Conservation (phyloP, 805 yeast species). For the Torulaspora quercuum region DNA sequence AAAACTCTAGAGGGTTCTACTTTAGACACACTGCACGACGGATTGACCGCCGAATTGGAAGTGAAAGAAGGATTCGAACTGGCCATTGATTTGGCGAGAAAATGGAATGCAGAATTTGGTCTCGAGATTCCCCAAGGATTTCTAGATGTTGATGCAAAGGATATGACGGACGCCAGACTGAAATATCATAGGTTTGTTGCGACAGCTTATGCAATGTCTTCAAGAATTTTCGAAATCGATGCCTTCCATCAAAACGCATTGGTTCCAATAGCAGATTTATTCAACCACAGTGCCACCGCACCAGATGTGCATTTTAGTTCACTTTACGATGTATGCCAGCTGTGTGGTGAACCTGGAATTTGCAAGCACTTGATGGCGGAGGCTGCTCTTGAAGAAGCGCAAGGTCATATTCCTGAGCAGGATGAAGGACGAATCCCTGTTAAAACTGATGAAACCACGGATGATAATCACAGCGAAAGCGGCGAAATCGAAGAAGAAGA, state of each 20-base stretch:
- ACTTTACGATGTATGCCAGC: slow-evolving; percentile 48
- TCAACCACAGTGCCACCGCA: slow-evolving; percentile 60
- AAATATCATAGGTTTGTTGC: slow-evolving; percentile 52
- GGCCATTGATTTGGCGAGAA: slow-evolving; percentile 37
- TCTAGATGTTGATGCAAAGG: slow-evolving; percentile 30
- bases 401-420: slow-evolving; percentile 19
- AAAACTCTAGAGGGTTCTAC: slow-evolving; percentile 52
- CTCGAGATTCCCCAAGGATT: slow-evolving; percentile 31
- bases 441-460: too few species aligned
- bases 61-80: slow-evolving; percentile 39
- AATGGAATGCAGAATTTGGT: slow-evolving; percentile 34
- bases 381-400: slow-evolving; percentile 10
- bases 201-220: slow-evolving; percentile 57
- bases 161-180: slow-evolving; percentile 21
- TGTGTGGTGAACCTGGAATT: slow-evolving; percentile 46
- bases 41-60: slow-evolving; percentile 35
- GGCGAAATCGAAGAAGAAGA: slow-evolving; percentile 16
- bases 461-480: slow-evolving; percentile 4
- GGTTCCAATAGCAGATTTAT: slow-evolving; percentile 89
- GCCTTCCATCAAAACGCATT: slow-evolving; percentile 66
- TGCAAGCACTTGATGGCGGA: slow-evolving; percentile 41
- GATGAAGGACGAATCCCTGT: too few species aligned
- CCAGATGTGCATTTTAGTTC: slow-evolving; percentile 70
- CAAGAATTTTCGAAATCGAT: slow-evolving; percentile 82
- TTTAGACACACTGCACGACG: slow-evolving; percentile 55